Evolutionary conservation across 352 stramenopile genomes (phyloP).

Genomic region (Aphanomyces stellatus): DNA sequence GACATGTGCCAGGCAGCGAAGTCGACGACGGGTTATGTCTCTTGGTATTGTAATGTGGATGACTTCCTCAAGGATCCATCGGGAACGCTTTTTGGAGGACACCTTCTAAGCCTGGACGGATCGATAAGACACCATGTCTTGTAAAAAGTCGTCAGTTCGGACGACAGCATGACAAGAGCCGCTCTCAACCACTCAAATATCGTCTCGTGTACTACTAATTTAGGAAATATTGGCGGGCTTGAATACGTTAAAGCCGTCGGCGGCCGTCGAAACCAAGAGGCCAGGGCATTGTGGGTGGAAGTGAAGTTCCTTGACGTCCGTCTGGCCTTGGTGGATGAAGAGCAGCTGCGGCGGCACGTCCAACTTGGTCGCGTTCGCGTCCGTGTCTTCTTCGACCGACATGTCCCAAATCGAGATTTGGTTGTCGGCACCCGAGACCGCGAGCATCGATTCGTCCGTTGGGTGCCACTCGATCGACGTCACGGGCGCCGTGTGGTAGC

Average conservation of each 20-base stretch:
- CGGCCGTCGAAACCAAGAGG: slow-evolving; percentile 94
- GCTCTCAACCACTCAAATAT: too few species aligned
- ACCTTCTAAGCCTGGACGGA: too few species aligned
- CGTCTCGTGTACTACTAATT: slow-evolving; percentile 17
- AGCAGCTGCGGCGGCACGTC: slow-evolving; percentile 97
- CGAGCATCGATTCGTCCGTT: slow-evolving; percentile 98
- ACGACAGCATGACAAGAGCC: too few species aligned
- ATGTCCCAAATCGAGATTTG: slow-evolving; percentile 98
- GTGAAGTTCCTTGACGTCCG: slow-evolving; percentile 98
- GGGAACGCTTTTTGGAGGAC: too few species aligned
- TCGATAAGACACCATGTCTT: too few species aligned
- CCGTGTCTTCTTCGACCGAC: slow-evolving; percentile 97
- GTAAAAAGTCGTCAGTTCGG: background rate
- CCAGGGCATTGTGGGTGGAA: slow-evolving; percentile 98
- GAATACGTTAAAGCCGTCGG: slow-evolving; percentile 97
- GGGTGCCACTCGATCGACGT: slow-evolving; percentile 99
- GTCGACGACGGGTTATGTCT: too few species aligned
- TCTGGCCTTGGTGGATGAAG: slow-evolving; percentile 99
- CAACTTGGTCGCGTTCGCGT: slow-evolving; percentile 52
- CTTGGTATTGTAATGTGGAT: too few species aligned
- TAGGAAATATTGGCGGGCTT: slow-evolving; percentile 94
- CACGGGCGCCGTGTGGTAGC: slow-evolving; percentile 93
- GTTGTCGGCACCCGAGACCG: slow-evolving; percentile 91
- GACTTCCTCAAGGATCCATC: too few species aligned
- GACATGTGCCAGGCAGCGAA: too few species aligned